Evolutionary conservation across 768 basidiomycete species (phyloP).

Genomic region (Clavulina sp.): DNA sequence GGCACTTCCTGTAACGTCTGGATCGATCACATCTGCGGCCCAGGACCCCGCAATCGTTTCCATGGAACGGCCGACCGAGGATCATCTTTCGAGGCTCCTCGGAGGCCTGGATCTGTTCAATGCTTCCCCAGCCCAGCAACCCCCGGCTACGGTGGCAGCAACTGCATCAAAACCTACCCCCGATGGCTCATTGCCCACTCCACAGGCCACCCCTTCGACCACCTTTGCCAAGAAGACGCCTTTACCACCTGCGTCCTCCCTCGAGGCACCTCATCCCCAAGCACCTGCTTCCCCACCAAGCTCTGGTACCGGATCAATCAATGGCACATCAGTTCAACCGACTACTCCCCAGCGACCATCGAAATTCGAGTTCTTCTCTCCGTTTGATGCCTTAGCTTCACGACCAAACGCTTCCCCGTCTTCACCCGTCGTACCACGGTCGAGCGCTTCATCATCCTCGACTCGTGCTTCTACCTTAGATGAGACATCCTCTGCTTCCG

Average conservation of each 20-base stretch:
- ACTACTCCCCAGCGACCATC: neutral
- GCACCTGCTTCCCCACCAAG: neutral
- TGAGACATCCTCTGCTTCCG: neutral
- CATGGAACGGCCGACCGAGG: neutral
- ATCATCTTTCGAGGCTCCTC: neutral
- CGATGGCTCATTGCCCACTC: neutral
- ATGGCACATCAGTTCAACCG: neutral
- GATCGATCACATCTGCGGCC: neutral
- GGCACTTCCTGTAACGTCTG: neutral
- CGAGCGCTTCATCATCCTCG: neutral
- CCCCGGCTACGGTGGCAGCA: neutral
- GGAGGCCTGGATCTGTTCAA: neutral
- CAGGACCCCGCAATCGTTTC: neutral
- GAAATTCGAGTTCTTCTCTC: conserved; percentile 11
- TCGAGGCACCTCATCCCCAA: neutral
- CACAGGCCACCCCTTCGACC: neutral
- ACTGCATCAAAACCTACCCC: neutral
- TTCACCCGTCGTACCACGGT: neutral
- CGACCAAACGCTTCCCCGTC: neutral
- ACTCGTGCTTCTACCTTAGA: neutral
- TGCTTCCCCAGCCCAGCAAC: neutral
- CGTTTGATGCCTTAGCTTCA: conserved; percentile 9
- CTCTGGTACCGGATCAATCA: neutral
- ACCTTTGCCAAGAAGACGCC: neutral
- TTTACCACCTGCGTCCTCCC: neutral